Conservation (phyloP, 2,329 filamentous ascomycete species). For the Aspergillus costaricaensis region DNA sequence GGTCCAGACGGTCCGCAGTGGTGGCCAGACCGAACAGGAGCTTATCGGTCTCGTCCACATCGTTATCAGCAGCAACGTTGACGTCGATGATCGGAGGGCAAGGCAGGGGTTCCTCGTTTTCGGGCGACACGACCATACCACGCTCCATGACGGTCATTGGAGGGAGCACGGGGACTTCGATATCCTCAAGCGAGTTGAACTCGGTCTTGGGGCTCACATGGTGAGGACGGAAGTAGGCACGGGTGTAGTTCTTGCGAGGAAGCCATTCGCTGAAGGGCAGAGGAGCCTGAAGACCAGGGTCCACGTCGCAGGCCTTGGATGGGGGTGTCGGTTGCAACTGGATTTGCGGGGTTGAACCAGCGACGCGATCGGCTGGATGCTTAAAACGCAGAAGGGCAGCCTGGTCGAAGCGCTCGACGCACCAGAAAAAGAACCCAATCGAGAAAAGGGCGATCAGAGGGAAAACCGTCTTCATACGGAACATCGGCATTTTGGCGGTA, state of each 20-base stretch:
- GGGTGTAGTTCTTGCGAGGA: slow-evolving; percentile 47
- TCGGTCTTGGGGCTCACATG: slow-evolving; percentile 38
- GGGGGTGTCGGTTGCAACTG: slow-evolving; percentile 25
- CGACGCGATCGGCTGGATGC: slow-evolving; percentile 35
- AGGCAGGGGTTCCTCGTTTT: slow-evolving; percentile 35
- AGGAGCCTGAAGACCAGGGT: slow-evolving; percentile 37
- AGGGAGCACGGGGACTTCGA: slow-evolving; percentile 41
- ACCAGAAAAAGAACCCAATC: slow-evolving; percentile 45
- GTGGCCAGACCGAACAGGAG: slow-evolving; percentile 47
- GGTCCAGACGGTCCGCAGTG: slow-evolving; percentile 46
- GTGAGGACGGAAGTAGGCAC: slow-evolving; percentile 44
- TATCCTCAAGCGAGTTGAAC: slow-evolving; percentile 42
- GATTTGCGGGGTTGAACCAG: slow-evolving; percentile 23
- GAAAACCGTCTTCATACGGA: slow-evolving; percentile 43
- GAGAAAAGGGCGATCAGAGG: slow-evolving; percentile 41
- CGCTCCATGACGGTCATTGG: slow-evolving; percentile 43
- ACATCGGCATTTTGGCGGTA: slow-evolving; percentile 41
- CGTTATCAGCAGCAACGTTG: slow-evolving; percentile 42
- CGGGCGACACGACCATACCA: slow-evolving; percentile 39
- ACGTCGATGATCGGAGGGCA: slow-evolving; percentile 45
- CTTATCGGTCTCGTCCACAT: slow-evolving; percentile 44
- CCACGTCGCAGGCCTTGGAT: slow-evolving; percentile 35
- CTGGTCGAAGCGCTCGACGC: slow-evolving; percentile 42
- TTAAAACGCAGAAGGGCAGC: slow-evolving; percentile 41
- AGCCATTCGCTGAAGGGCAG: slow-evolving; percentile 46